Percentiles rank a stretch among this genome's conserved stretches.
phyloP scores from a whole-genome alignment of 2,329 filamentous ascomycete genomes.

The Aspergillus brunneoviolaceus region DNA sequence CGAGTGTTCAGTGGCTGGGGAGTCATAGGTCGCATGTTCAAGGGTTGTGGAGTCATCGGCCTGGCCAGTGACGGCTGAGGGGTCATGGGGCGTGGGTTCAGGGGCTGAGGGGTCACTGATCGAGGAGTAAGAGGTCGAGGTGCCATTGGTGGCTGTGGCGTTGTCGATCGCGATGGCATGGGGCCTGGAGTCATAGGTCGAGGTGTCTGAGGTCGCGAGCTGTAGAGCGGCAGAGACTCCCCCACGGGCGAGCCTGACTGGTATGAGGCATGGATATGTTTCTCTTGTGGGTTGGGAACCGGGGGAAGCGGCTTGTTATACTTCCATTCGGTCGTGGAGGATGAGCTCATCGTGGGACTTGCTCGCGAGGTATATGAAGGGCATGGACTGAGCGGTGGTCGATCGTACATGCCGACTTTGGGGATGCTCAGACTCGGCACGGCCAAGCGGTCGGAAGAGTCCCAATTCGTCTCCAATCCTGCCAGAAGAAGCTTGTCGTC shows the following conservation, averaged over 20 bases:
- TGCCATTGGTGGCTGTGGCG: slow-evolving; percentile 1
- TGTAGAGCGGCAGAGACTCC: background rate
- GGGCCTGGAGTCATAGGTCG: slow-evolving; percentile 1
- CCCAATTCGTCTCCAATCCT: slow-evolving; percentile 5
- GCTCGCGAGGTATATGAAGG: background rate
- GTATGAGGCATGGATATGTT: background rate
- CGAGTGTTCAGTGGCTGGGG: background rate
- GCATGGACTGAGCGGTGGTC: background rate
- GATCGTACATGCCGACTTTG: background rate
- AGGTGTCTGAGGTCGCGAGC: background rate
- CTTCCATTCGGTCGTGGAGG: slow-evolving; percentile 1
- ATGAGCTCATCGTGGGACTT: background rate
- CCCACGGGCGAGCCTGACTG: background rate
- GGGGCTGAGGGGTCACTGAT: background rate
- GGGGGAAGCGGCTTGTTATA: slow-evolving; percentile 3
- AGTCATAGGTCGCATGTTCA: background rate
- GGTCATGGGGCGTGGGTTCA: background rate
- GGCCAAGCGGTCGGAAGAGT: slow-evolving; percentile 1
- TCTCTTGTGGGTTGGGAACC: background rate
- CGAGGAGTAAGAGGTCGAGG: background rate
- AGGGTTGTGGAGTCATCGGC: background rate
- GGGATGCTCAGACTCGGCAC: slow-evolving; percentile 2
- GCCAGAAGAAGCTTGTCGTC: slow-evolving; percentile 4
- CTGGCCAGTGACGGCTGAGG: background rate
- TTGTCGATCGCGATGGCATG: background rate